Percentiles rank a stretch among this genome's conserved stretches.
These are phyloP conservation scores for Suhomyces sp. DNA, from an alignment of 805 yeast species.

Conservation along the genomic window DNA sequence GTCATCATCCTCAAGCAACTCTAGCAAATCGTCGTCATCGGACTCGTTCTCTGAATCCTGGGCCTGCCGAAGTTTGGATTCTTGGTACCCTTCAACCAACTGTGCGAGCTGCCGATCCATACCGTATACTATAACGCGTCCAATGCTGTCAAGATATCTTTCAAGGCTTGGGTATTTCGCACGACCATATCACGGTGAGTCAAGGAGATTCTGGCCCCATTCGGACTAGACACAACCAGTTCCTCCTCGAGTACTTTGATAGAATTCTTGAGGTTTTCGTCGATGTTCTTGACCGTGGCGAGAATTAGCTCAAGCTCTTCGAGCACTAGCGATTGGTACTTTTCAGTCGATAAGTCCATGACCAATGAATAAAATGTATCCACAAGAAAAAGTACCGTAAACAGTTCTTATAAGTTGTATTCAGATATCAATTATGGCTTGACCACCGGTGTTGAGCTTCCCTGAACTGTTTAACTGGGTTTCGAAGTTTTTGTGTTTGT, in stretches of 20 bases:
- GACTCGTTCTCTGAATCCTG: conserved; percentile 8
- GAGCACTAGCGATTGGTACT: conserved; percentile 25
- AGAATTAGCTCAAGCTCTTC: conserved; percentile 34
- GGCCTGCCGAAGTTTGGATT: conserved; percentile 27
- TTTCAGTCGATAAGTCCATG: background rate
- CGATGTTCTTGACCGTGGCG: conserved; percentile 28
- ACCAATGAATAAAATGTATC: too few relatives aligned
- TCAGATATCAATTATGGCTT: too few relatives aligned
- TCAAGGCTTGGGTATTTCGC: conserved; percentile 16
- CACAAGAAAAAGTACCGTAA: too few relatives aligned
- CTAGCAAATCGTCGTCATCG: conserved; percentile 15
- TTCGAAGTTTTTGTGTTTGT: too few relatives aligned
- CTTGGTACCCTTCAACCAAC: conserved; percentile 45
- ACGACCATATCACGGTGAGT: conserved; percentile 13
- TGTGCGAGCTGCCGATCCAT: conserved; percentile 32
- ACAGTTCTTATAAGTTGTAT: too few relatives aligned
- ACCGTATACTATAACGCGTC: background rate
- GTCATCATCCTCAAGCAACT: conserved; percentile 46
- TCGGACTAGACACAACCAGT: background rate
- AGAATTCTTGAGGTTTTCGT: conserved; percentile 24
- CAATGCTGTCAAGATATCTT: conserved; percentile 12
- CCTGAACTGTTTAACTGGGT: too few relatives aligned
- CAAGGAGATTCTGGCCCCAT: background rate
- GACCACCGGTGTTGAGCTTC: too few relatives aligned
- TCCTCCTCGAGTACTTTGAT: conserved; percentile 19